Evolutionary conservation across 495 filamentous ascomycete species (phyloP), one percentile per base, ranked within the genome.

Genomic region (Trichoderma asperelloides): DNA sequence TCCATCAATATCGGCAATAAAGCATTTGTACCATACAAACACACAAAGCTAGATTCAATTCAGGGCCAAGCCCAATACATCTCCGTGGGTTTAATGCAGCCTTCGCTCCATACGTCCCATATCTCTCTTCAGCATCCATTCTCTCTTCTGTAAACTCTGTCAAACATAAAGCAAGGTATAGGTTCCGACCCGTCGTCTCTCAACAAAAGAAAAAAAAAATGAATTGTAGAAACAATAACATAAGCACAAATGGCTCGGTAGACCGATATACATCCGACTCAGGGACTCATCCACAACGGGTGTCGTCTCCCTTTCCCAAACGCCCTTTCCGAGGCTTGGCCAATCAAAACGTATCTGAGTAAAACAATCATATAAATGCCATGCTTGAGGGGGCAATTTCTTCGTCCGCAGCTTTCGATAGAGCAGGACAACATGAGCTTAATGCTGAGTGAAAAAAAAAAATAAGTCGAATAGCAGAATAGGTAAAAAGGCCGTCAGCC

Each of bases 321-420:
- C 55, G 55, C 55, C 55, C 55, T 13, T 30, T 60, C 27, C 27
- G 27, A 60, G 55, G 55, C 55, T 60, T 30, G 55, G 55, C 55
- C 55, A 30, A 27, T 12, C 27, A 30, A 28, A 30, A 21, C 23
- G 23, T 60, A 18, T 60, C 23, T 15, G 25, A 60, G 27, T 30
- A 30, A 18, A 60, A 30, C 33, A 60, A 55, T 47, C 43, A 13
- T n/a, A 60, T 28, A 30, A 30, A 60, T 60, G 55, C 25, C 25
- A 27, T 60, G 55, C n/a, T n/a, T 51, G 18, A 9, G 47, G 8
- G 15, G 47, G 18, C 7, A 18, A 47, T 21, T 51, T 51, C 47
- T 51, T 15, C 21, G 21, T 51, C 47, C 47, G 47, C 33, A 37
- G 9, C 33, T 37, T 37, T 37, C 6, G 2, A 37, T 37, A 8